Evolutionary conservation across 2,329 filamentous ascomycete species (phyloP), one percentile per base, ranked within the genome.

Genomic region (Pseudogymnoascus sp.): DNA sequence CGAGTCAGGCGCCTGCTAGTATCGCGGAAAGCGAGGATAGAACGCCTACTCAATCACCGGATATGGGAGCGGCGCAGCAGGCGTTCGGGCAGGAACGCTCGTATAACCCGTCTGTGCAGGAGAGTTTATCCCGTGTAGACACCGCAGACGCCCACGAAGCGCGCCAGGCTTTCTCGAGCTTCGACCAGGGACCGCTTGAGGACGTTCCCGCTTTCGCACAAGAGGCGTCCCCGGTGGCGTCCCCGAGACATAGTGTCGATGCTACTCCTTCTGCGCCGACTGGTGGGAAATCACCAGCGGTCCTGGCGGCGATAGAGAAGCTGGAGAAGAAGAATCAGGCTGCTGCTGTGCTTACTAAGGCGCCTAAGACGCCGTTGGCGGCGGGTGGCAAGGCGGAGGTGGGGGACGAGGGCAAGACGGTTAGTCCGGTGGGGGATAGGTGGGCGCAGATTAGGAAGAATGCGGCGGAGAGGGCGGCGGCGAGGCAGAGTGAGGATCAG

Each of bases 401-500:
- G 7, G 18, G 23, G 14, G 4, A 14, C 21, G 23, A 21, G 7
- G 44, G 18, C 25, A 70, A 73, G 2, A 71, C 73, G 21, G 62
- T 68, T 0, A 67, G 74, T 6, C 78, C 80, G 3, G 77, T 78
- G 34, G 82, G 89, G 67, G 93, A 97, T 73, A 87, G 93, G 62
- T 99, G 95, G 95, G 93, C 93, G 0, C 91, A 96, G 76, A 97
- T 97, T 69, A 86, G 93, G 68, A 93, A 93, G 81, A 97, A 97
- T 71, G 95, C 95, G 10, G 92, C 92, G 3, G 89, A 95, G 66
- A 84, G 92, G 65, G 90, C 89, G 37, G 80, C 84, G 5, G 82
- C 81, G 62, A 82, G 86, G 66, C 80, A 84, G 46, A 86, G 84
- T 62, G 89, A 91, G 68, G 86, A 90, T 70, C 83, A 86, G 67